These are phyloP conservation scores for Ceratopteris richardii DNA, from an alignment of 75 land plant species.

Conservation along the genomic window DNA sequence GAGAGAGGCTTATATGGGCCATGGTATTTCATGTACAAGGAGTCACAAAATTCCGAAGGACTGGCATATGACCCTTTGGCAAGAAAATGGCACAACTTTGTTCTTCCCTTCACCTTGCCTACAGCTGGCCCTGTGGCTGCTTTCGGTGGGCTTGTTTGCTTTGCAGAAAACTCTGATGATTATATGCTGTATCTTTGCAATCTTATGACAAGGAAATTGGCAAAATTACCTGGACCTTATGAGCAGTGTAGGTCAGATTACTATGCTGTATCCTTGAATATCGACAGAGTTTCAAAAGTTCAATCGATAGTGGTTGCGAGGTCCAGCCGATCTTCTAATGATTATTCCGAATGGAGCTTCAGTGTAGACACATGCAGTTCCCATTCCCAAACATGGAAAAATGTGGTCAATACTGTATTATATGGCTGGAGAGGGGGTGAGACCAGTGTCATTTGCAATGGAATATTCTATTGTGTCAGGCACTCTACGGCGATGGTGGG, in stretches of 20 bases:
- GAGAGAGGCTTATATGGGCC: slow-evolving; percentile 39
- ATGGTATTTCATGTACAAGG: slow-evolving; percentile 80
- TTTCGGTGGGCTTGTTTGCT: slow-evolving; percentile 64
- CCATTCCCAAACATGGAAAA: slow-evolving; percentile 29
- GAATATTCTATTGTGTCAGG: slow-evolving; percentile 53
- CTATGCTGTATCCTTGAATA: slow-evolving; percentile 56
- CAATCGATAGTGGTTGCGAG: slow-evolving; percentile 49
- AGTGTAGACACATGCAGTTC: slow-evolving; percentile 62
- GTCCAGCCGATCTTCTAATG: slow-evolving; percentile 62
- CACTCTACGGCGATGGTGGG: slow-evolving; percentile 46
- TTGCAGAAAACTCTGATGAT: slow-evolving; percentile 47
- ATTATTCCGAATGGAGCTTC: slow-evolving; percentile 61
- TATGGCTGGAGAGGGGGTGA: slow-evolving; percentile 79
- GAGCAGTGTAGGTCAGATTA: slow-evolving; percentile 48
- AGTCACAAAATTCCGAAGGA: slow-evolving; percentile 44
- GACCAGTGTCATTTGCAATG: slow-evolving; percentile 66
- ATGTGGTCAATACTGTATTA: slow-evolving; percentile 40
- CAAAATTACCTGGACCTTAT: slow-evolving; percentile 31
- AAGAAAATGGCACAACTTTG: slow-evolving; percentile 60
- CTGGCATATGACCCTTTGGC: slow-evolving; percentile 58
- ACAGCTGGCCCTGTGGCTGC: slow-evolving; percentile 55
- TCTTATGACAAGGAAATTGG: slow-evolving; percentile 46
- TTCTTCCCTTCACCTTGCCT: slow-evolving; percentile 53
- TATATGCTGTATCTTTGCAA: slow-evolving; percentile 56
- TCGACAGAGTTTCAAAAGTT: slow-evolving; percentile 25